These are phyloP conservation scores for Saraca asoca DNA, from an alignment of 331 rosid genomes.

Conservation along the genomic window DNA sequence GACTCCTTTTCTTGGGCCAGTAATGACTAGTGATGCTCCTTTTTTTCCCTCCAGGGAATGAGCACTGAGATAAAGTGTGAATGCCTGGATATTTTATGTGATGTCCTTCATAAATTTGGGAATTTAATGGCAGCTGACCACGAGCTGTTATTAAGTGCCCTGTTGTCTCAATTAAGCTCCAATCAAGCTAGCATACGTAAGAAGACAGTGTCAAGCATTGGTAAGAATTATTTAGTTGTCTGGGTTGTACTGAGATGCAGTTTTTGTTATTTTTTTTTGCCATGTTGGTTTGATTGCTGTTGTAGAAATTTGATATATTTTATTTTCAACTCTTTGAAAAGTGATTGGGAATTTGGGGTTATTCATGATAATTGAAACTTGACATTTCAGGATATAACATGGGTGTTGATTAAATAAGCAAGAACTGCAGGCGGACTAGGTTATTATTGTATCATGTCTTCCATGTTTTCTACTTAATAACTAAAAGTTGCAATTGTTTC, in stretches of 20 bases:
- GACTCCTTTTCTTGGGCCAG: no score
- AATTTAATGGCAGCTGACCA: slow-evolving; percentile 84
- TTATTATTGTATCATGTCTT: neutral
- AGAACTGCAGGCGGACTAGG: slow-evolving; percentile 2
- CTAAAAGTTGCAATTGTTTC: neutral
- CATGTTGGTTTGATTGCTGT: slow-evolving; percentile 6
- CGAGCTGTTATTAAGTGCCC: slow-evolving; percentile 73
- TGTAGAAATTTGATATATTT: slow-evolving; percentile 7
- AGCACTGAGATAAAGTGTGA: slow-evolving; percentile 93
- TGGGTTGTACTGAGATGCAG: no score
- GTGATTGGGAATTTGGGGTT: neutral
- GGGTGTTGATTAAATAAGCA: slow-evolving; percentile 23
- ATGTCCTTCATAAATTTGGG: slow-evolving; percentile 94
- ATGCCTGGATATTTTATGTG: slow-evolving; percentile 91
- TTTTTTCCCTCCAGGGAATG: slow-evolving; percentile 55
- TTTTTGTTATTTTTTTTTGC: slow-evolving; percentile 18
- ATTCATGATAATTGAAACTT: slow-evolving; percentile 21
- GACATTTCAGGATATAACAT: slow-evolving; percentile 19
- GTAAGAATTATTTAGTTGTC: slow-evolving; percentile 46
- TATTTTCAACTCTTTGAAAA: slow-evolving; percentile 8
- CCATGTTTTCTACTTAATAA: neutral
- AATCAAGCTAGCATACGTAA: slow-evolving; percentile 96
- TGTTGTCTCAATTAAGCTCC: slow-evolving; percentile 87
- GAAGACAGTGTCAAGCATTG: slow-evolving; percentile 90
- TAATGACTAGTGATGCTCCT: slow-evolving; percentile 5